Base-by-base conservation (phyloP, 1,284 basidiomycete genomes). In the Apiotrichum akiyoshidainum region DNA sequence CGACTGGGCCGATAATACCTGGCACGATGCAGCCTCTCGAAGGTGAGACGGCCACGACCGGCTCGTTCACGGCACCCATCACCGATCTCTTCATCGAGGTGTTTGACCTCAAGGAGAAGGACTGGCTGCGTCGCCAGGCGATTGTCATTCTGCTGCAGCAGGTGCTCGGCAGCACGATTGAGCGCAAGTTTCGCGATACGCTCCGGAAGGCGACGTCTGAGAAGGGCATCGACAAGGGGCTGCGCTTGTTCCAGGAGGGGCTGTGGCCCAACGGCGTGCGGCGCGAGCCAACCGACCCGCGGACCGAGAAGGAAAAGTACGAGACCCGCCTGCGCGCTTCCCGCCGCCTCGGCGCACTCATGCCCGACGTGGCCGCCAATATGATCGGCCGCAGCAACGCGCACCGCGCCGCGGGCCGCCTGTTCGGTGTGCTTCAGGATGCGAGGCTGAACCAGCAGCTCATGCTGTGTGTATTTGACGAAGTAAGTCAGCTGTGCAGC, bases 91-190 rank as follows among this genome's bases (percentile, higher is more conserved):
- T 97, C 41, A 83, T 97, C 54, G 90, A 93, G 22, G 82, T 97
- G 10, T 98, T 98, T 66, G 92, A 97, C 76, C 84, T 98, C 26
- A 88, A 96, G 77, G 91, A 92, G 80, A 89, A 90, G 75, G 90
- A 94, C 69, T 99, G 95, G 95, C 80, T 98, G 35, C 82, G 94
- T 52, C 83, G 92, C n/a, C 94, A 97, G 75, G 94, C 95, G 1
- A 92, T 97, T 65, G 89, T 97, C 14, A 91, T 98, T 57, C 92
- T 98, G 60, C 79, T 98, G 49, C 95, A 98, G 75, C 94, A 98
- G 72, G 86, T 97, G 5, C 81, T 99, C 5, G 95, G 94, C 8
- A 89, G 90, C 12, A 98, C 95, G 0, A 92, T 98, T 64, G 95
- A 99, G 77, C 81, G 92, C 92, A 57, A 66, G 82, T 73, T 95